These are phyloP conservation scores for Reutealis trisperma DNA, from an alignment of 345 rosid species.

Conservation along the genomic window DNA sequence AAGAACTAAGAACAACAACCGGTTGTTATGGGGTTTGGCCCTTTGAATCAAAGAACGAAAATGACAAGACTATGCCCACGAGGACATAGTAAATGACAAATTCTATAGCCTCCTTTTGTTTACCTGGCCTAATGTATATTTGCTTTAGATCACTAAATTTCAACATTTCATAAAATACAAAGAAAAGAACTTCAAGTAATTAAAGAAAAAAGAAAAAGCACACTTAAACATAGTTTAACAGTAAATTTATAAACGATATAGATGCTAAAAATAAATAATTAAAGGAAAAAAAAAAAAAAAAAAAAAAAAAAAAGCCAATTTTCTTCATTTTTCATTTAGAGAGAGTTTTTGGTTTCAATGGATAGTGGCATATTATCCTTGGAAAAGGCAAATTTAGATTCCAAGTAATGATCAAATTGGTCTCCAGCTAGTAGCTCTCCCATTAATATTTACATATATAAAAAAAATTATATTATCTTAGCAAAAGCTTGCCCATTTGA, in stretches of 20 bases:
- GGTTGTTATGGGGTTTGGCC: constrained; percentile 21
- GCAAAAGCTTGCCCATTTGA: constrained; percentile 19
- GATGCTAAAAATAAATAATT: neutral
- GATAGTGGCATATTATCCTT: constrained; percentile 14
- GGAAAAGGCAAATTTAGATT: constrained; percentile 2
- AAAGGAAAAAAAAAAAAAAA: neutral
- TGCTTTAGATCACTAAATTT: neutral
- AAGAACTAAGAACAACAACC: constrained; percentile 25
- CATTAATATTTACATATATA: neutral
- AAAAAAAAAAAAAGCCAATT: neutral
- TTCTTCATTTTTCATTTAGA: constrained; percentile 3
- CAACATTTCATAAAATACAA: neutral
- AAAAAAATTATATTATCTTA: neutral
- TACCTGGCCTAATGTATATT: neutral
- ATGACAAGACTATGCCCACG: constrained; percentile 32
- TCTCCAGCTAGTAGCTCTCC: neutral
- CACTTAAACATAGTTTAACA: neutral
- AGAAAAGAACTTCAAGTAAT: neutral
- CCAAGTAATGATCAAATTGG: constrained; percentile 9
- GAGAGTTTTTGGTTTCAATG: neutral
- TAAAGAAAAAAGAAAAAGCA: neutral
- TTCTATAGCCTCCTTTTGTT: constrained; percentile 5
- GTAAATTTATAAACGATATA: neutral
- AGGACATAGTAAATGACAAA: constrained; percentile 23
- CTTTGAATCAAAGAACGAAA: constrained; percentile 19